Base-by-base conservation (phyloP, 164 flowering plant genomes). In the Magnolia officinalis region DNA sequence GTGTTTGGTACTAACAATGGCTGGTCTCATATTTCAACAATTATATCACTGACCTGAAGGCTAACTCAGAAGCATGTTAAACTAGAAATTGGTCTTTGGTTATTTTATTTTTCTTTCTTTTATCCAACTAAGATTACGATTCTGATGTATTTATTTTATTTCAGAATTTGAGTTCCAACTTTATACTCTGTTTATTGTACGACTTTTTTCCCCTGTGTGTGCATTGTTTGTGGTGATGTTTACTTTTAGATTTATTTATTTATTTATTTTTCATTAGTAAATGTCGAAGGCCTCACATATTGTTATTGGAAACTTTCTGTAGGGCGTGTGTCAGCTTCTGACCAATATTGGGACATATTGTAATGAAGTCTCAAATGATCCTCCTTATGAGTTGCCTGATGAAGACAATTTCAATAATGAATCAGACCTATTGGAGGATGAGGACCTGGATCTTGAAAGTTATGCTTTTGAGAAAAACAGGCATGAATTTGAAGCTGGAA, bases 311-410 rank as follows among this genome's bases (percentile, higher is more conserved):
- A 55, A 55, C 61, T 10, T 37, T 76, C 14, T 82, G 80, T 88
- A 95, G 97, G 92, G 92, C 67, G 85, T 88, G 0, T 92, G 97
- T 81, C 98, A 91, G 82, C 92, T 95, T 73, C 82, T 90, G 80
- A 88, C 90, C 75, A 88, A 80, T 81, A 83, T 91, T 63, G 91
- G 82, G 65, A 77, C 83, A 66, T 95, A 95, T 79, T 88, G 88
- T 81, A 90, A 90, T 79, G 93, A 91, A 78, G 82, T 83, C 72
- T 81, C 64, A 26, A 72, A 75, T 75, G 72, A 75, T 69, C 72
- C 81, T 74, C 76, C 86, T 7, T 86, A 87, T 85, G 90, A 84
- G 67, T 78, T 82, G 71, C 79, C 80, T 72, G 86, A 79, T 65
- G 86, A 85, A 63, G 89, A 88, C 77, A 91, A 83, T 58, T 79